These are phyloP conservation scores for Chlamydomonas sp. DNA, from an alignment of 139 green algal genomes.

Conservation along the genomic window DNA sequence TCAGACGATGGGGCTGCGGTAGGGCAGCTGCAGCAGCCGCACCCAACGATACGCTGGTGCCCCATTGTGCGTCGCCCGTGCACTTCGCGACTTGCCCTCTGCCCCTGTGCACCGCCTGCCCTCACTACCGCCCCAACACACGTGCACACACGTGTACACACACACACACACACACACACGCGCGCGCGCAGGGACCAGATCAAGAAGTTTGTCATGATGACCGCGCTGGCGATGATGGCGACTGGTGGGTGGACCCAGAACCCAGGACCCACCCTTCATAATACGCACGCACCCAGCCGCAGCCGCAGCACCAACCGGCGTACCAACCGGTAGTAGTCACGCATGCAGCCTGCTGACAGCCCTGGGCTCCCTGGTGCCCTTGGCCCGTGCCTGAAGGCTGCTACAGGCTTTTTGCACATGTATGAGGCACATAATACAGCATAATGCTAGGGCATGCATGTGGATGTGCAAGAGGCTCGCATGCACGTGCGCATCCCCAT, in stretches of 20 bases:
- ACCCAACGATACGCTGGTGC: too few species aligned
- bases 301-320: neutral
- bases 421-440: too few species aligned
- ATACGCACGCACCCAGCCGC: neutral
- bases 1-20: too few species aligned
- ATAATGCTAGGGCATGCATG: too few species aligned
- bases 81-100: too few species aligned
- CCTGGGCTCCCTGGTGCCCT: neutral
- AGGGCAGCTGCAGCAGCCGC: too few species aligned
- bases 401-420: neutral
- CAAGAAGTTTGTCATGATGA: slow-evolving; percentile 63
- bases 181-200: slow-evolving; percentile 42
- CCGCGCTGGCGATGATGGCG: slow-evolving; percentile 52
- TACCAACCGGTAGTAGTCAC: neutral
- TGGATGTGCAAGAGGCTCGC: too few species aligned
- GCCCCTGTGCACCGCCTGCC: too few species aligned
- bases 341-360: neutral
- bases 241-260: slow-evolving; percentile 34
- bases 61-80: too few species aligned
- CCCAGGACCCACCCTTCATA: neutral
- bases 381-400: too few species aligned
- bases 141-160: neutral
- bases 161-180: neutral
- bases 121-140: too few species aligned
- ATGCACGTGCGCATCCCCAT: too few species aligned